Evolutionary conservation across 257 asterid genomes (phyloP).

Genomic region (Nemophila menziesii): DNA sequence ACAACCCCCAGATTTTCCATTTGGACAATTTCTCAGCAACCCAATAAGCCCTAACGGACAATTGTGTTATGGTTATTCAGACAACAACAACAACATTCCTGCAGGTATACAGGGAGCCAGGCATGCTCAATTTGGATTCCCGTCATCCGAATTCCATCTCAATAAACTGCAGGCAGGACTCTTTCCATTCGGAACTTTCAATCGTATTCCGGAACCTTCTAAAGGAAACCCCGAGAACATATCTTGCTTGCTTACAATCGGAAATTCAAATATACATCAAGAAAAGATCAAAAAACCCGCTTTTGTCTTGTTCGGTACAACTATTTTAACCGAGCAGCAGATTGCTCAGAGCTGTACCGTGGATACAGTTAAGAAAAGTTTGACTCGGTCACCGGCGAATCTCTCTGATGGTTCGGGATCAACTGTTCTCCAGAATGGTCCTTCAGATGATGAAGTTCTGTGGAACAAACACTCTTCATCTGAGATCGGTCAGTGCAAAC

Average conservation of each 20-base stretch:
- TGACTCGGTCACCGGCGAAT: constrained; percentile 21
- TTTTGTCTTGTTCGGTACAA: constrained; percentile 53
- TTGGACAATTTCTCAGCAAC: constrained; percentile 30
- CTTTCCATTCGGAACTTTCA: constrained; percentile 34
- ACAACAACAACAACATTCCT: constrained; percentile 42
- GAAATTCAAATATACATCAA: constrained; percentile 17
- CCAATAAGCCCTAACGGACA: constrained; percentile 72
- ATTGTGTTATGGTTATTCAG: constrained; percentile 45
- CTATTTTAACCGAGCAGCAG: constrained; percentile 58
- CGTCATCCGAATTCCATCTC: constrained; percentile 34
- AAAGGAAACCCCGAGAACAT: constrained; percentile 13
- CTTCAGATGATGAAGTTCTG: constrained; percentile 32
- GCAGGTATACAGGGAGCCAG: constrained; percentile 98
- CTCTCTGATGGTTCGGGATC: constrained; percentile 52
- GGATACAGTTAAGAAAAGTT: constrained; percentile 24
- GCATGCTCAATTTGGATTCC: constrained; percentile 50
- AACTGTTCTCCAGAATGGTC: constrained; percentile 31
- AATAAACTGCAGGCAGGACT: constrained; percentile 41
- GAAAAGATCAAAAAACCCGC: constrained; percentile 25
- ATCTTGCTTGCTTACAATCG: constrained; percentile 34
- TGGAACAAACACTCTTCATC: constrained; percentile 22
- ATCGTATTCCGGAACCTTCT: constrained; percentile 13
- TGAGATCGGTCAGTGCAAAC: constrained; percentile 47
- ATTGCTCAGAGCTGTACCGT: constrained; percentile 33
- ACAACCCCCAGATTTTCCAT: constrained; percentile 39